Evolutionary conservation across 495 filamentous ascomycete genomes (phyloP).

Genomic region (Xylaria sp.): DNA sequence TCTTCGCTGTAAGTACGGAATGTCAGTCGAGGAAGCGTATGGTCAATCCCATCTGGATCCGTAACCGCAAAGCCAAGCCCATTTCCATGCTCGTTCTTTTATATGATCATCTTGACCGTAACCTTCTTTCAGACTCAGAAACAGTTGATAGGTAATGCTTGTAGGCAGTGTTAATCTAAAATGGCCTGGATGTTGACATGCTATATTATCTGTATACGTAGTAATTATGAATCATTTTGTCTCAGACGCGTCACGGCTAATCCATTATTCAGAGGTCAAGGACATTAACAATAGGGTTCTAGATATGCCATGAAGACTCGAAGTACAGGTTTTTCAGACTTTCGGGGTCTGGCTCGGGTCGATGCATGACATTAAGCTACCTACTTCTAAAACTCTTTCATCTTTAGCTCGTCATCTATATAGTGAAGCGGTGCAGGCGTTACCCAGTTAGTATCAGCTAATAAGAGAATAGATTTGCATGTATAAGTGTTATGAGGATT

Average conservation of each 20-base stretch:
- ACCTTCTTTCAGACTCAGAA: neutral
- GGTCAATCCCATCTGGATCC: neutral
- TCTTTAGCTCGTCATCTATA: neutral
- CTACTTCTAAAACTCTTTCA: neutral
- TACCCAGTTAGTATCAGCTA: too few species aligned
- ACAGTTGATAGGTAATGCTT: neutral
- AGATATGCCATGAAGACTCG: neutral
- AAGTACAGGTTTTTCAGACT: neutral
- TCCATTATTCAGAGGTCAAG: neutral
- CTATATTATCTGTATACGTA: too few species aligned
- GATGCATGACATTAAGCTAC: neutral
- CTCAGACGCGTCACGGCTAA: neutral
- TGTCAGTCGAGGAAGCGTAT: neutral
- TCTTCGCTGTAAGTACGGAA: neutral
- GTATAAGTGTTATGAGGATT: too few species aligned
- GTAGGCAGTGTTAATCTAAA: neutral
- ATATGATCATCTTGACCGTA: neutral
- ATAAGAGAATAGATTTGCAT: too few species aligned
- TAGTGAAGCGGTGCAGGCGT: too few species aligned
- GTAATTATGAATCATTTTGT: neutral
- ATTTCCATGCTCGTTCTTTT: neutral
- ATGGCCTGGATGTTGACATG: neutral
- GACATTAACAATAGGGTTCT: neutral
- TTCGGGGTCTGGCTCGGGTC: neutral
- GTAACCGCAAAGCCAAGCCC: neutral